Base-by-base conservation (phyloP, 2,329 filamentous ascomycete species). In the Colletotrichum cordylinicola region DNA sequence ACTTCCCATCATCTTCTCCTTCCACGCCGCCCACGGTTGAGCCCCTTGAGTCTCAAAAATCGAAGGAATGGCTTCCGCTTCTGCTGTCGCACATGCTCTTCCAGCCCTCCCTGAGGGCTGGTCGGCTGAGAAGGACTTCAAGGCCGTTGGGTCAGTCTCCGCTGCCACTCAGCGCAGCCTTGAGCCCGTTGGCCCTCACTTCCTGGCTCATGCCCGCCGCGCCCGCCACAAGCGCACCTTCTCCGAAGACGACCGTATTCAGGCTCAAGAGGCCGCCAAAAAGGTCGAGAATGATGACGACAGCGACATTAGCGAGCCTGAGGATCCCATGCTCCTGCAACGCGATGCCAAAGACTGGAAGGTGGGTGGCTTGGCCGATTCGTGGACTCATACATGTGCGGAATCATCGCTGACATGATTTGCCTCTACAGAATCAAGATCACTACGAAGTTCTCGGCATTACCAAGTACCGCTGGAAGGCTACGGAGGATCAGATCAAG, bases 331-430 rank as follows among this genome's bases (percentile, higher is more conserved):
- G 88, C 94, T 98, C 92, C 92, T 99, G 37, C 91, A 95, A 85
- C 92, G 96, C 71, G 96, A 98, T 84, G 96, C 97, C 83, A 99
- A 99, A 90, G 97, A 99, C 90, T 99, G 97, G 97, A 99, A 99
- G 94, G 95, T 96, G 85, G 79, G 89, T 64, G 29, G 18, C 24
- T 18, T 60, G n/a, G 43, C 43, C 29, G 33, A 27, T 4, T n/a
- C 27, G 37, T 21, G 9, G 16, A 43, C n/a, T 43, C 27, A 21
- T 8, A 8, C 18, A n/a, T 37, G n/a, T 39, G 24, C 16, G 15
- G 33, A 60, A 9, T 15, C 7, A 33, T 15, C n/a, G 16, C 48
- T 69, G 24, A 69, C 35, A 31, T 62, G 21, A 24, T n/a, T 52
- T 27, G 24, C 18, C n/a, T 13, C 65, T 33, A 65, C 78, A 98